Base-by-base conservation (phyloP, 106 monocot genomes). In the Posidonia australis region DNA sequence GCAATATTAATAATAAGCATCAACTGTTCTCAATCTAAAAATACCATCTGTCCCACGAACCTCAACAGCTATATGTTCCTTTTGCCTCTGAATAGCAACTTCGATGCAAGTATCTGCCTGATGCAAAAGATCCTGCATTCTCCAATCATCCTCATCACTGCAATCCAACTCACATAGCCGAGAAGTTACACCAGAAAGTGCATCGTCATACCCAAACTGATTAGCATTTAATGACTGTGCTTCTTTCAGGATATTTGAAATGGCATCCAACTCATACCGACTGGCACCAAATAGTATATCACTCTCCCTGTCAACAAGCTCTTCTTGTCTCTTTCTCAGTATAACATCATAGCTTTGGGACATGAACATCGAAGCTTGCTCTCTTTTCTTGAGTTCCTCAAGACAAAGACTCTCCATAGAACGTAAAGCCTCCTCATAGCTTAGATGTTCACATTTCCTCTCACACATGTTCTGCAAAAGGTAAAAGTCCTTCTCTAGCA, bases 231-330 rank as follows among this genome's bases (percentile, higher is more conserved):
- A 20, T 22, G 73, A 49, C 63, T 83, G 80, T 44, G 82, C 80
- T 77, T 92, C 94, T 70, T 89, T 90, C 41, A 90, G 72, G 73
- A 94, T 66, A 60, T 75, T 83, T 17, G 74, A 74, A n/a, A 94
- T 78, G 24, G 73, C 72, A 67, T 94, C 86, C 41, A 94, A 46
- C 70, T 90, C 94, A 69, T 74, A 73, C 46, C 69, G 81, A 68
- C 58, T 65, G 27, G 45, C 72, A 3, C 28, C 43, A 26, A 68
- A 25, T 61, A 74, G 47, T 62, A 63, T 43, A 71, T 94, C 86
- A 72, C 68, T 66, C 65, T 84, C 77, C 58, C 54, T 70, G 43
- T 84, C 82, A 60, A 75, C 57, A 32, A 89, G 77, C 66, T 89
- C 86, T 31, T 86, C 89, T 54, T 80, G 83, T 24, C 86, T 65